Conservation (phyloP, 192 early-diverging fungal genomes). For the Funneliformis mosseae region DNA sequence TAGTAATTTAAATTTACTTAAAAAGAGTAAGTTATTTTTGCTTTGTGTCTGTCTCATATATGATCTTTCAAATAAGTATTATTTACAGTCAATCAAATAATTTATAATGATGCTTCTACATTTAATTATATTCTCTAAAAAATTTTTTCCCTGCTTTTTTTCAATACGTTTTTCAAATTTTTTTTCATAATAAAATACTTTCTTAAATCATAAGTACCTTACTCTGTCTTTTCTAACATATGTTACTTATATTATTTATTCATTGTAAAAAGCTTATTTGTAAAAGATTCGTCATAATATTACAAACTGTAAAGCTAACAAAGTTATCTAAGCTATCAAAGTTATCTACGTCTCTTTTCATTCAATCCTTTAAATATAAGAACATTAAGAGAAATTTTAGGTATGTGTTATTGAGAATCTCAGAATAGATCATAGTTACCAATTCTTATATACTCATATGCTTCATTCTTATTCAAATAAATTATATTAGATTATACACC, state of each 20-base stretch:
- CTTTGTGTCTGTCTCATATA: too few species aligned
- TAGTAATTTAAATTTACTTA: too few species aligned
- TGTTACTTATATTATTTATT: not conserved
- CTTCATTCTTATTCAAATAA: constrained; percentile 26
- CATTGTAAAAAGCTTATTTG: too few species aligned
- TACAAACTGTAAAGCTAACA: constrained; percentile 5
- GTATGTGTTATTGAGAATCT: constrained; percentile 12
- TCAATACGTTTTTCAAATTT: constrained; percentile 1
- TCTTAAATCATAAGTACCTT: not conserved
- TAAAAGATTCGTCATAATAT: not conserved
- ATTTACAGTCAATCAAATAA: too few species aligned
- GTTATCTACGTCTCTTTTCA: not conserved
- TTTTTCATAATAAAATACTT: not conserved
- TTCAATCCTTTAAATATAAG: constrained; percentile 12
- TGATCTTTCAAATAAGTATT: too few species aligned
- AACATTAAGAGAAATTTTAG: constrained; percentile 22
- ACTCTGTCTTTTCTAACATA: not conserved
- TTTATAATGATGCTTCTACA: too few species aligned
- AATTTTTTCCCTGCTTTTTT: not conserved
- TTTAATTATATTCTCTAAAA: not conserved
- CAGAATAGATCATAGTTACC: constrained; percentile 6
- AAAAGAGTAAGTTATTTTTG: too few species aligned
- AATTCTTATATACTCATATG: constrained; percentile 22
- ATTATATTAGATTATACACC: constrained; percentile 21
- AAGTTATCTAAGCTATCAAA: too few species aligned